Evolutionary conservation across 2,329 filamentous ascomycete species (phyloP).

Genomic region (Pseudogymnoascus sp.): DNA sequence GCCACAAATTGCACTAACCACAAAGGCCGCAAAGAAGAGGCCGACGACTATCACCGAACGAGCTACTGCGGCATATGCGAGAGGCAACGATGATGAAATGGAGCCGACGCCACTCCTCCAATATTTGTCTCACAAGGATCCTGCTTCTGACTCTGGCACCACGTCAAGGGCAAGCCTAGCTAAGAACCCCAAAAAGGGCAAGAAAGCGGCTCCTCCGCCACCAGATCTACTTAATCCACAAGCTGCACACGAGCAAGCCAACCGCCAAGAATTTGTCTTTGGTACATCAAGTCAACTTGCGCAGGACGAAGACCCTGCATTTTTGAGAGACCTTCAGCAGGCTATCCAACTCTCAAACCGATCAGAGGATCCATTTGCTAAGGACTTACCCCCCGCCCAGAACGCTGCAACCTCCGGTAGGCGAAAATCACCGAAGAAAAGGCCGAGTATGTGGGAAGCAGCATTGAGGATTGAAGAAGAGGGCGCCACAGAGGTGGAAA

Average conservation of each 20-base stretch:
- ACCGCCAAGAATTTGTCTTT: slow-evolving; percentile 70
- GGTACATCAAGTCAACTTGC: slow-evolving; percentile 80
- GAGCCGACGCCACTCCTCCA: slow-evolving; percentile 37
- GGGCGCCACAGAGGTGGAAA: slow-evolving; percentile 53
- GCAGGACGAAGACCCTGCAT: slow-evolving; percentile 60
- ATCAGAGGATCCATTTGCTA: slow-evolving; percentile 21
- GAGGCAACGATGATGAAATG: slow-evolving; percentile 29
- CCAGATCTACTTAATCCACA: slow-evolving; percentile 57
- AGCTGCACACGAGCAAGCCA: slow-evolving; percentile 57
- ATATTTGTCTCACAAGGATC: slow-evolving; percentile 33
- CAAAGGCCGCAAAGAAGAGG: slow-evolving; percentile 58
- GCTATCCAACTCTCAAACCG: slow-evolving; percentile 54
- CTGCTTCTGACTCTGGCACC: slow-evolving; percentile 6
- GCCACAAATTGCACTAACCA: slow-evolving; percentile 34
- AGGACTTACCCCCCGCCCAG: neutral
- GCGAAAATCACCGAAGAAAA: slow-evolving; percentile 9
- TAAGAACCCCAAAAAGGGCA: slow-evolving; percentile 30
- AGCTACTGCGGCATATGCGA: slow-evolving; percentile 62
- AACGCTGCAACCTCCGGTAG: neutral
- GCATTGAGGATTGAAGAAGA: slow-evolving; percentile 60
- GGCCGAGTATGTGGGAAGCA: slow-evolving; percentile 57
- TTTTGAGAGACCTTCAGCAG: slow-evolving; percentile 53
- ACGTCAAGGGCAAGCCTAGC: slow-evolving; percentile 20
- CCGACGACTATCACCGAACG: slow-evolving; percentile 69
- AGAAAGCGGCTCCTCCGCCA: slow-evolving; percentile 31